Evolutionary conservation across 306 rosid species (phyloP).

Genomic region (Biancaea sappan): DNA sequence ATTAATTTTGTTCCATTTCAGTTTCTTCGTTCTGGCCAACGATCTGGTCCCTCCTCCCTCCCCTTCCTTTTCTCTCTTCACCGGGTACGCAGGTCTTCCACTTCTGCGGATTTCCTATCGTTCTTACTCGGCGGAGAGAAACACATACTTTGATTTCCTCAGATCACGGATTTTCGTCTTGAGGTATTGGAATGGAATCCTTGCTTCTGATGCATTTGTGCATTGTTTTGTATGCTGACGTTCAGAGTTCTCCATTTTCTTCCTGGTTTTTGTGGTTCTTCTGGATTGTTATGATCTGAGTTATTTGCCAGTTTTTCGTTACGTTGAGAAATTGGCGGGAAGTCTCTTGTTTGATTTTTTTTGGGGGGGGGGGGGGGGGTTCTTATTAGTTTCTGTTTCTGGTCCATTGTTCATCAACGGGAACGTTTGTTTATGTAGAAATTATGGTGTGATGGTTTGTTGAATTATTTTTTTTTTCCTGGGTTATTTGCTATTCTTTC

Average conservation of each 20-base stretch:
- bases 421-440: neutral
- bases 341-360: neutral
- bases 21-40: neutral
- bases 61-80: neutral
- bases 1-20: neutral
- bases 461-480: neutral
- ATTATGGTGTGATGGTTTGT: neutral
- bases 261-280: neutral
- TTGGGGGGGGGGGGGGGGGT: constrained; percentile 25
- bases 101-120: neutral
- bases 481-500: neutral
- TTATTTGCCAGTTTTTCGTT: neutral
- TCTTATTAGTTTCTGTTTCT: constrained; percentile 10
- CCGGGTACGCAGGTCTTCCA: neutral
- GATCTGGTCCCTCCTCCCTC: neutral
- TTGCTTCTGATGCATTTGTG: neutral
- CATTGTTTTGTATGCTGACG: neutral
- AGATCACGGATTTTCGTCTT: neutral
- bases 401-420: neutral
- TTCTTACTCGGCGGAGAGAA: neutral
- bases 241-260: neutral
- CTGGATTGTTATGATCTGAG: neutral
- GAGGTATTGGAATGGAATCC: neutral
- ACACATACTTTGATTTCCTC: neutral
- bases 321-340: constrained; percentile 1